Evolutionary conservation across 495 filamentous ascomycete species (phyloP).

Genomic region (Glonium stellatum): DNA sequence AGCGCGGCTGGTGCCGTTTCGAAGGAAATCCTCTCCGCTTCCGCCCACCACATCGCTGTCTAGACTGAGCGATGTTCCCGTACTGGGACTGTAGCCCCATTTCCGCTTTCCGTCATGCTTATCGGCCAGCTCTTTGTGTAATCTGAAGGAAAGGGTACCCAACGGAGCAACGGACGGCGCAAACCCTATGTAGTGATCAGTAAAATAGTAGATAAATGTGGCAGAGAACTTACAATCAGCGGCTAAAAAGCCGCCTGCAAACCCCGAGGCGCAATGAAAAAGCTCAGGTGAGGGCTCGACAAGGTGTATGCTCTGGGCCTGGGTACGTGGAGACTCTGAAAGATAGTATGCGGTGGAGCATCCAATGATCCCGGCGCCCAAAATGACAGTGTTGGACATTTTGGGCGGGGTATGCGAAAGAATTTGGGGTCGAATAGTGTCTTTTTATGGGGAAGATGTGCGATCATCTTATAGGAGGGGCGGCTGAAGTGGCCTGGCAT

Average conservation of each 20-base stretch:
- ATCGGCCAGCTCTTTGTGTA: constrained; percentile 55
- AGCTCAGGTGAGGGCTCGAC: constrained; percentile 58
- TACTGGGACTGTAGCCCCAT: constrained; percentile 66
- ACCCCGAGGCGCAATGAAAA: constrained; percentile 67
- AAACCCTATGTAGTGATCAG: constrained; percentile 31
- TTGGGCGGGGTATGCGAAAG: constrained; percentile 1
- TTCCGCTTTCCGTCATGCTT: constrained; percentile 50
- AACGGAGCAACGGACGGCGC: constrained; percentile 46
- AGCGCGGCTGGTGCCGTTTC: constrained; percentile 55
- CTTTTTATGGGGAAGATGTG: background rate
- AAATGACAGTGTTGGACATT: constrained; percentile 52
- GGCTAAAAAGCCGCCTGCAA: constrained; percentile 68
- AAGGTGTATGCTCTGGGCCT: constrained; percentile 55
- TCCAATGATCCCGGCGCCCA: constrained; percentile 75
- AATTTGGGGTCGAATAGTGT: background rate
- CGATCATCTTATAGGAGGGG: background rate
- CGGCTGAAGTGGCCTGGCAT: constrained; percentile 5
- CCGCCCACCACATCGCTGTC: constrained; percentile 36
- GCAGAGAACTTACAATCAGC: constrained; percentile 58
- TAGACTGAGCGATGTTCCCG: constrained; percentile 48
- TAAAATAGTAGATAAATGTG: background rate
- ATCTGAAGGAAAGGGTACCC: constrained; percentile 59
- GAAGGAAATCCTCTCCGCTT: constrained; percentile 49
- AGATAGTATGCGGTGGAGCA: constrained; percentile 73
- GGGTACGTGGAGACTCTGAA: constrained; percentile 44